phyloP scores from a whole-genome alignment of 805 yeast genomes.

The Yamadazyma laniorum region DNA sequence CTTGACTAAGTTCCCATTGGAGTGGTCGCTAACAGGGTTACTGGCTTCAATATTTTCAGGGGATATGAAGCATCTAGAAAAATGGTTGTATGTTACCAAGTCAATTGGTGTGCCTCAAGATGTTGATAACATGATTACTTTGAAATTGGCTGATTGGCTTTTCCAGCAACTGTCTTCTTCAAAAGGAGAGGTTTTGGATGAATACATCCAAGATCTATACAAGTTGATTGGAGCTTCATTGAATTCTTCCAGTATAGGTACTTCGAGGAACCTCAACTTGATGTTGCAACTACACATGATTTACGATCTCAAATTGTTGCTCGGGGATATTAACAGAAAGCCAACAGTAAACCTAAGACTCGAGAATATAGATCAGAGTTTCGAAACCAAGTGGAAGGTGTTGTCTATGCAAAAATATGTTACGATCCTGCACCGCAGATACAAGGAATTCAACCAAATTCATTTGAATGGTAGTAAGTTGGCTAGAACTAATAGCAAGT shows the following conservation, averaged over 20 bases:
- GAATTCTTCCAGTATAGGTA: conserved; percentile 36
- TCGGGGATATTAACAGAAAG: conserved; percentile 7
- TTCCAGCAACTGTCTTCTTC: not conserved
- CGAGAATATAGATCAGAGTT: conserved; percentile 41
- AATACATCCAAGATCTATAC: conserved; percentile 21
- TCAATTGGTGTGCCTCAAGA: conserved; percentile 38
- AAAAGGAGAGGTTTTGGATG: not conserved
- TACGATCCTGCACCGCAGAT: conserved; percentile 20
- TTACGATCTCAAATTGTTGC: conserved; percentile 32
- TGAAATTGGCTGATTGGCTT: conserved; percentile 51
- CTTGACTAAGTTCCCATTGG: conserved; percentile 38
- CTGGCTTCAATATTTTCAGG: conserved; percentile 74
- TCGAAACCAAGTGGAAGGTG: conserved; percentile 58
- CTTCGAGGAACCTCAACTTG: conserved; percentile 34
- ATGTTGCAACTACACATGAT: conserved; percentile 38
- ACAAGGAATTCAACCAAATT: conserved; percentile 35
- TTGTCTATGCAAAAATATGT: conserved; percentile 59
- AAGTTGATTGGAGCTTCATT: conserved; percentile 60
- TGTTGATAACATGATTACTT: conserved; percentile 55
- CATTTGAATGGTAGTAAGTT: conserved; percentile 60
- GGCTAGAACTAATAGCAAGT: conserved; percentile 64
- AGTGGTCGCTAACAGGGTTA: conserved; percentile 66
- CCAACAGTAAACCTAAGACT: conserved; percentile 26
- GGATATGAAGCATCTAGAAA: conserved; percentile 43
- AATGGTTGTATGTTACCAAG: conserved; percentile 61